These are phyloP conservation scores for Pinus taeda DNA, from an alignment of 75 land plant genomes.

Conservation along the genomic window DNA sequence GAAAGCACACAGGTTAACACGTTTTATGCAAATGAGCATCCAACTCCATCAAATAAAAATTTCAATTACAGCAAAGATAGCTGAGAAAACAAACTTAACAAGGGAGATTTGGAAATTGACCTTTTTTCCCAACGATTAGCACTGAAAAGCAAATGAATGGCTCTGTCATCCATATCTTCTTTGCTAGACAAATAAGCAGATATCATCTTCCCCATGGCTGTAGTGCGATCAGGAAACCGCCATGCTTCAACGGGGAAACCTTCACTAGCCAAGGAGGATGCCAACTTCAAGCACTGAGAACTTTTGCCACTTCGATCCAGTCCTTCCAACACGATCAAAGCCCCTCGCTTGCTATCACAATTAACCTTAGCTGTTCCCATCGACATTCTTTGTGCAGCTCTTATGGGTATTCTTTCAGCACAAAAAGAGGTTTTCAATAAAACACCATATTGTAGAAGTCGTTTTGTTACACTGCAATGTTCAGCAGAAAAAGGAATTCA, in stretches of 20 bases:
- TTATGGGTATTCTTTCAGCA: too few relatives aligned
- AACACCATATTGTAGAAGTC: too few relatives aligned
- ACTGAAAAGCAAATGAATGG: conserved; percentile 93
- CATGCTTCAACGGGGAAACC: conserved; percentile 77
- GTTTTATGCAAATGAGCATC: background rate
- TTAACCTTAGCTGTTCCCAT: too few relatives aligned
- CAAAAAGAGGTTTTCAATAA: too few relatives aligned
- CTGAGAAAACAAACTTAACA: background rate
- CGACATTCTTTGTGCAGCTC: too few relatives aligned
- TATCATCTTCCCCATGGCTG: conserved; percentile 77
- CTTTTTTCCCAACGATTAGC: conserved; percentile 98
- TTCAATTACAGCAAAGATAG: background rate
- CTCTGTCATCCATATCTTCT: conserved; percentile 73
- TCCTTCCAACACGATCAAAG: conserved; percentile 88
- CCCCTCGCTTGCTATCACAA: too few relatives aligned
- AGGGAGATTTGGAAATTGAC: conserved; percentile 20
- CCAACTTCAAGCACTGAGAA: conserved; percentile 56
- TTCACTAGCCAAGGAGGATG: conserved; percentile 35
- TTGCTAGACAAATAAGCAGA: conserved; percentile 74
- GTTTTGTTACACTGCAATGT: too few relatives aligned
- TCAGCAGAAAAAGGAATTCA: too few relatives aligned
- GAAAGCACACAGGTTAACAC: background rate
- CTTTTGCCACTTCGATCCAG: conserved; percentile 89
- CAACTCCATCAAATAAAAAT: background rate
- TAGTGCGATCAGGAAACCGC: conserved; percentile 93